These are phyloP conservation scores for Fusarium chlamydosporum DNA, from an alignment of 2,329 filamentous ascomycete species.

Conservation along the genomic window DNA sequence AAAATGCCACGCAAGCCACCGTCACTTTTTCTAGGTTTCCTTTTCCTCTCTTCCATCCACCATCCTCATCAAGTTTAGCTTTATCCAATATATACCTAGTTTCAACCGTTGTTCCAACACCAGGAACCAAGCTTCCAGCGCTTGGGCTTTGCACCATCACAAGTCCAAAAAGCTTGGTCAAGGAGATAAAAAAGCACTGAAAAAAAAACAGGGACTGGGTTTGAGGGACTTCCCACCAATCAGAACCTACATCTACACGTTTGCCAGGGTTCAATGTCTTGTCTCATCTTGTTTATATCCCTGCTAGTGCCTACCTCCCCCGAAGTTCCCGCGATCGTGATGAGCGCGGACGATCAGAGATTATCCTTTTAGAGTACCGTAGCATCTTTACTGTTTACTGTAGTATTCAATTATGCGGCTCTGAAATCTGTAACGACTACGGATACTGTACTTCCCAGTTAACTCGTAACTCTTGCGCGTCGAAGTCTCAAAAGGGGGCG, in stretches of 20 bases:
- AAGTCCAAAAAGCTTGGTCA: slow-evolving; percentile 26
- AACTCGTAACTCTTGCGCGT: neutral
- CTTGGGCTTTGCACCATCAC: neutral
- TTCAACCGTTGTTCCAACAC: slow-evolving; percentile 19
- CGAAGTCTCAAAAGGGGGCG: neutral
- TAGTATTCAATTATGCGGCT: slow-evolving; percentile 24
- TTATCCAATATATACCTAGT: slow-evolving; percentile 5
- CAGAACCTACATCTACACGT: rapidly evolving
- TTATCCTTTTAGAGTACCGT: slow-evolving; percentile 2
- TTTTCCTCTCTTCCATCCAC: neutral
- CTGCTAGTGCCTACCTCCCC: slow-evolving; percentile 30
- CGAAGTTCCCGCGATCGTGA: slow-evolving; percentile 37
- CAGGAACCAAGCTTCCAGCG: slow-evolving; percentile 22
- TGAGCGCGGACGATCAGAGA: slow-evolving; percentile 38
- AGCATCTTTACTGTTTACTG: neutral
- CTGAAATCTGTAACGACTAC: slow-evolving; percentile 7
- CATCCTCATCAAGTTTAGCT: slow-evolving; percentile 25
- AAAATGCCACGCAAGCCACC: slow-evolving; percentile 38
- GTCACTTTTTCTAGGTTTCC: slow-evolving; percentile 1
- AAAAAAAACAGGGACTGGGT: slow-evolving; percentile 22
- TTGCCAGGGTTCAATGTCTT: slow-evolving; percentile 32
- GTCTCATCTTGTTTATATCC: slow-evolving; percentile 39
- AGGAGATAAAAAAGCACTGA: neutral
- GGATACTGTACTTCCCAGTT: too few species aligned
- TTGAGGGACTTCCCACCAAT: slow-evolving; percentile 31